Evolutionary conservation across 106 monocot genomes (phyloP).

Genomic region (Allium fistulosum): DNA sequence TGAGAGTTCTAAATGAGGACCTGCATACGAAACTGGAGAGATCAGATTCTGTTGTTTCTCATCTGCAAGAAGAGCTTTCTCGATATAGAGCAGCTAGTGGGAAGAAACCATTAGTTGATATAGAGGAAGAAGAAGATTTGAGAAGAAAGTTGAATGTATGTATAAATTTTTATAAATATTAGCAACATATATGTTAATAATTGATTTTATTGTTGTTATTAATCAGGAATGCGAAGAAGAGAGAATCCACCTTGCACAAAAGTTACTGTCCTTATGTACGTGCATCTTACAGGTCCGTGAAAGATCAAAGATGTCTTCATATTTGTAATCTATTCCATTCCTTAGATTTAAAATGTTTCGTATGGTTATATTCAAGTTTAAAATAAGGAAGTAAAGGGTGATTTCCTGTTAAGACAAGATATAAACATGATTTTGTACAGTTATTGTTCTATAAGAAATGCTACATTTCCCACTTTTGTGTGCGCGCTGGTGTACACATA

Average conservation of each 20-base stretch:
- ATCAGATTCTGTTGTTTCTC: conserved; percentile 37
- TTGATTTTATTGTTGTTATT: neutral
- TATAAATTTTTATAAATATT: neutral
- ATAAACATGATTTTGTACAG: neutral
- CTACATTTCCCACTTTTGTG: no score
- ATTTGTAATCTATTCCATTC: neutral
- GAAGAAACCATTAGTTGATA: conserved; percentile 29
- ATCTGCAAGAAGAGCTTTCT: conserved; percentile 61
- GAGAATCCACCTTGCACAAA: conserved; percentile 32
- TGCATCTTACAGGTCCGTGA: conserved; percentile 39
- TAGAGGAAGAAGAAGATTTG: conserved; percentile 54
- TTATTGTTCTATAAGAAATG: no score
- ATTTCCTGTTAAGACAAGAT: neutral
- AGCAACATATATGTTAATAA: neutral
- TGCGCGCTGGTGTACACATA: no score
- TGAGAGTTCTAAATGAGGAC: conserved; percentile 55
- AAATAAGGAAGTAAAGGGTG: neutral
- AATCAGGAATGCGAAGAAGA: conserved; percentile 52
- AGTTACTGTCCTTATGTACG: conserved; percentile 38
- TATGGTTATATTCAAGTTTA: neutral
- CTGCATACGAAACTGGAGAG: conserved; percentile 32
- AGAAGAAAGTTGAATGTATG: conserved; percentile 40
- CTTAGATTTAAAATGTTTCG: neutral
- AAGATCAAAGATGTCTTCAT: neutral
- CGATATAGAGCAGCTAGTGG: conserved; percentile 34